Base-by-base conservation (phyloP, 176 grass and related monocot species). In the Cenchrus fungigraminus region DNA sequence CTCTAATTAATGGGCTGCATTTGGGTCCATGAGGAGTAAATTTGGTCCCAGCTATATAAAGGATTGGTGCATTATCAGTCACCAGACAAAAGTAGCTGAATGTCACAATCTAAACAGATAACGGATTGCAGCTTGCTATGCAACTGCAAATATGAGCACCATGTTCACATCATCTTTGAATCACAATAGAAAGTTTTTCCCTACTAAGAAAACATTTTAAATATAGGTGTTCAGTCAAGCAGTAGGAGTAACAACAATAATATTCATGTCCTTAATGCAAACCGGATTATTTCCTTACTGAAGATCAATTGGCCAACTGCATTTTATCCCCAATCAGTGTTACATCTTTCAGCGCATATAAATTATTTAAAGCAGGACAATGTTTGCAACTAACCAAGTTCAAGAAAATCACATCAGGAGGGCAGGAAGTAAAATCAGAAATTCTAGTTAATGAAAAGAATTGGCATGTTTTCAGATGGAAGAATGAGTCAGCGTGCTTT, bases 91-190 rank as follows among this genome's bases (percentile, higher is more conserved):
- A 86, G 64, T 77, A 22, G 45, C 64, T 85, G 63, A 62, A 47
- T 55, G 78, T 82, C 63, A 19, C 63, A 45, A 71, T 89, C 54
- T 8, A 19, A 82, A 67, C 55, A 65, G 56, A 65, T 82, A 77
- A 70, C 72, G 62, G 60, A 62, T 76, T 64, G 71, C 54, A 85
- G 71, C 78, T 85, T 89, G 77, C 72, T 76, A 22, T 31, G 13
- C 77, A 70, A 52, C 34, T 51, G 13, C 77, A 70, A 52, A 85
- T 68, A 73, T 17, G 14, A 61, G 51, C 71, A 22, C 1, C 34
- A 49, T 76, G 61, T 68, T 82, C 45, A 76, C 8, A 76, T 16
- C 19, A 84, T 13, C 60, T 16, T 53, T 46, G 46, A 65, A 76
- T 75, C 16, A 51, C 44, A 65, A 79, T 19, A 79, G 29, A 32